Evolutionary conservation across 352 stramenopile species (phyloP), one percentile per base, ranked within the genome.

Genomic region (Phytophthora sansomeana): DNA sequence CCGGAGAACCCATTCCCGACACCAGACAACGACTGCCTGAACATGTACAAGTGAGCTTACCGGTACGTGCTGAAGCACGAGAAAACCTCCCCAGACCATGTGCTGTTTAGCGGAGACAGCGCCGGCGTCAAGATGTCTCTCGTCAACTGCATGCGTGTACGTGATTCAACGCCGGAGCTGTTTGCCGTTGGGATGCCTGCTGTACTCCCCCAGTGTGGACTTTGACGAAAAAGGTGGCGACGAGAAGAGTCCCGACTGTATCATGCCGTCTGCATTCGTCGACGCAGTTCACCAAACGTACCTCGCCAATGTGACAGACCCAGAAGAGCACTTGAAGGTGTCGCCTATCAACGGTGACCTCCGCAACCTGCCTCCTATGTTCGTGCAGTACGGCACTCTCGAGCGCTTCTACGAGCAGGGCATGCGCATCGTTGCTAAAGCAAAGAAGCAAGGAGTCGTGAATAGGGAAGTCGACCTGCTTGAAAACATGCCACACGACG

Each of bases 371-470:
- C 57, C 63, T 7, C 63, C 63, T 13, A 72, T 67, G 63, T 68
- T 72, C 21, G 50, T 67, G 5, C 63, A 72, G n/a, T 72, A 68
- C 29, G 63, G 57, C 24, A 72, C 63, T 5, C 63, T 72, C 1
- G 63, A 72, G 19, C 63, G 63, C 30, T 72, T 68, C 58, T 72
- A 59, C 30, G 63, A 62, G 1, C 63, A 72, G 28, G 63, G 63
- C 14, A 72, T 43, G 30, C 41, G 57, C 8, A 58, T 72, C 36
- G 62, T 72, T 36, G 42, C 57, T 1, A 67, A 67, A 16, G 63
- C 49, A 2, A 58, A 72, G 43, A 21, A 67, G 16, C 63, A 67
- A 30, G 57, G 63, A 5, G 57, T 67, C 33, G 58, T 38, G 13
- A 72, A 72, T 11, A 67, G 58, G 63, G 57, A 68, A 10, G 57